phyloP scores from a whole-genome alignment of 1,284 basidiomycete species.

The Trichosporon ovoides region DNA sequence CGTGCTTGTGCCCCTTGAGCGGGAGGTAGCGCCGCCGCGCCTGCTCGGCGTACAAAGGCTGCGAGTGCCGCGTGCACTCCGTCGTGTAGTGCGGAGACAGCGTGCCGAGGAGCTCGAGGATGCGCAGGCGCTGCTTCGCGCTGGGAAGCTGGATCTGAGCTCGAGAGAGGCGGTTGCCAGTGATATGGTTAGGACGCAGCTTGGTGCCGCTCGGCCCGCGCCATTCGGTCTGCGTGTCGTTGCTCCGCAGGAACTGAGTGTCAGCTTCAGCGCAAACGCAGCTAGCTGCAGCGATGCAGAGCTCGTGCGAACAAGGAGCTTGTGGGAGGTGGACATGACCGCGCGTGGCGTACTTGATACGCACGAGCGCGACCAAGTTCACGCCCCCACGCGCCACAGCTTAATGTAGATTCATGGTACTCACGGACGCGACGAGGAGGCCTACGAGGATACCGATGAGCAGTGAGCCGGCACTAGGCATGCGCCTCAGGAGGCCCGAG shows the following conservation, averaged over 20 bases:
- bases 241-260: background rate
- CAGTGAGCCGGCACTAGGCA: constrained; percentile 47
- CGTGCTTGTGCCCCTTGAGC: constrained; percentile 68
- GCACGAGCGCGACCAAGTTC: background rate
- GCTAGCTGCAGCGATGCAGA: too few species aligned
- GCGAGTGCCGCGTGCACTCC: constrained; percentile 76
- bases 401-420: too few species aligned
- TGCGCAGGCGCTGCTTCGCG: constrained; percentile 70
- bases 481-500: constrained; percentile 30
- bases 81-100: constrained; percentile 83
- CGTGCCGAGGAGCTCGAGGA: constrained; percentile 76
- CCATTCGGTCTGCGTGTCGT: constrained; percentile 9
- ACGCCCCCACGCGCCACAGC: too few species aligned
- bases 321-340: background rate
- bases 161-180: constrained; percentile 30
- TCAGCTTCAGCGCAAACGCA: too few species aligned
- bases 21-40: constrained; percentile 74
- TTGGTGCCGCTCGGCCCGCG: constrained; percentile 9
- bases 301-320: background rate
- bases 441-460: constrained; percentile 50
- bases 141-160: constrained; percentile 55
- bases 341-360: background rate
- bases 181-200: constrained; percentile 12
- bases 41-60: constrained; percentile 76
- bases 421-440: constrained; percentile 47